A percentile compares a stretch with the other conserved stretches of the same genome.
phyloP scores from a whole-genome alignment of 2,329 filamentous ascomycete species.

The Neocucurbitaria cava region DNA sequence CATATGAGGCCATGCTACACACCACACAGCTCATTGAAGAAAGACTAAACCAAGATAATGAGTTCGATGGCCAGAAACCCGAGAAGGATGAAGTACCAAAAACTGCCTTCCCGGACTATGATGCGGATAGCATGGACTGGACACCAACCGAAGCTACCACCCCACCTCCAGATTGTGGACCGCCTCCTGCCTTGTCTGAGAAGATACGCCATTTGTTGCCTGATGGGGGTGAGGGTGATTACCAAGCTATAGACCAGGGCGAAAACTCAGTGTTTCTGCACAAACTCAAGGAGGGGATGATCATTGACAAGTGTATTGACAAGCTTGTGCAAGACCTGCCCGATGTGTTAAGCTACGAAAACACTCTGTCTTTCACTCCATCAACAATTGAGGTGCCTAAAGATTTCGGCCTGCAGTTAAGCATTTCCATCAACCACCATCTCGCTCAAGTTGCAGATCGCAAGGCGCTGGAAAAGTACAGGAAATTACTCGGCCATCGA shows the following conservation, averaged over 20 bases:
- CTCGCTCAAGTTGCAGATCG: slow-evolving; percentile 48
- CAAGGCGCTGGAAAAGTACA: slow-evolving; percentile 46
- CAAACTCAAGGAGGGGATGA: slow-evolving; percentile 45
- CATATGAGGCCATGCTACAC: slow-evolving; percentile 48
- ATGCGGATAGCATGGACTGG: slow-evolving; percentile 50
- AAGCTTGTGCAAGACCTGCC: slow-evolving; percentile 46
- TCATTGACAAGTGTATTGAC: slow-evolving; percentile 48
- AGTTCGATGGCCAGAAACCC: slow-evolving; percentile 7
- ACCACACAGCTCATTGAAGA: slow-evolving; percentile 43
- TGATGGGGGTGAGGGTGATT: slow-evolving; percentile 32
- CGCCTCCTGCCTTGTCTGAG: slow-evolving; percentile 35
- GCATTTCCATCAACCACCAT: slow-evolving; percentile 49
- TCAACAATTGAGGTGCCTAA: slow-evolving; percentile 48
- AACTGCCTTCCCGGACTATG: slow-evolving; percentile 32
- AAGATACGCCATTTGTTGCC: slow-evolving; percentile 42
- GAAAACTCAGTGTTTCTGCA: slow-evolving; percentile 41
- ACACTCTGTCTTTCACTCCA: slow-evolving; percentile 44
- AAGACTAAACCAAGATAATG: slow-evolving; percentile 32
- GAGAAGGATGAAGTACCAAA: slow-evolving; percentile 14
- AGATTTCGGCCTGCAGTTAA: slow-evolving; percentile 46
- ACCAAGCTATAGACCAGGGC: slow-evolving; percentile 26
- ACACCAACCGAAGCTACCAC: slow-evolving; percentile 41
- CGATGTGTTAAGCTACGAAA: slow-evolving; percentile 45
- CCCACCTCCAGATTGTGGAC: slow-evolving; percentile 38
- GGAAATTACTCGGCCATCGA: slow-evolving; percentile 45